Evolutionary conservation across 2,329 filamentous ascomycete species (phyloP), one percentile per base, ranked within the genome.

Genomic region (Pseudocercospora ulei): DNA sequence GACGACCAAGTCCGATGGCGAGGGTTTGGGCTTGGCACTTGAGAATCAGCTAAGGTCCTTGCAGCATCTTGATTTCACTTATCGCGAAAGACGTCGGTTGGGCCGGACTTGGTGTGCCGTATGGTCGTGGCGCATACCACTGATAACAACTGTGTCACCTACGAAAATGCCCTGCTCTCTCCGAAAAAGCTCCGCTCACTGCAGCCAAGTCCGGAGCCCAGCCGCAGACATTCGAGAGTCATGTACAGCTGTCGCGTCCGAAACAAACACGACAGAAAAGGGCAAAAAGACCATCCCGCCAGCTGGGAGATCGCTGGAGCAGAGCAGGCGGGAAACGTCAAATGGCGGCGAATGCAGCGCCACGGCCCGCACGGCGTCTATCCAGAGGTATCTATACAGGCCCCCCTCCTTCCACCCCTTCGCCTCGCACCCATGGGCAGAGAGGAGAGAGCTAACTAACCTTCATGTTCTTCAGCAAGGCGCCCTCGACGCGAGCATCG

Each of bases 381-480:
- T 27, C 14, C 7, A 17, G 3, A 16, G 8, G 27, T 3, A 16
- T 30, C 14, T 18, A 30, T 30, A 30, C 27, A 30, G 8, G n/a
- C n/a, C n/a, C n/a, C n/a, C n/a, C n/a, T n/a, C n/a, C n/a, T n/a
- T n/a, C n/a, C n/a, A n/a, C n/a, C n/a, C n/a, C n/a, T n/a, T n/a
- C n/a, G n/a, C n/a, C n/a, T n/a, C n/a, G n/a, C n/a, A n/a, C n/a
- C n/a, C n/a, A n/a, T n/a, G n/a, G n/a, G n/a, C n/a, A n/a, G n/a
- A n/a, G n/a, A n/a, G n/a, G n/a, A n/a, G 25, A 6, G n/a, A 5
- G n/a, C 29, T 33, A 33, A 11, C 18, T 33, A 19, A 56, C 53
- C 17, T 48, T 48, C 52, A 55, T 49, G 13, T 54, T 53, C 36
- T 42, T 38, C 39, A 56, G 26, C 35, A 56, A 38, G 6, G 54